Evolutionary conservation across 208 protist species (phyloP), one percentile per base, ranked within the genome.

Genomic region (Leishmania mexicana): DNA sequence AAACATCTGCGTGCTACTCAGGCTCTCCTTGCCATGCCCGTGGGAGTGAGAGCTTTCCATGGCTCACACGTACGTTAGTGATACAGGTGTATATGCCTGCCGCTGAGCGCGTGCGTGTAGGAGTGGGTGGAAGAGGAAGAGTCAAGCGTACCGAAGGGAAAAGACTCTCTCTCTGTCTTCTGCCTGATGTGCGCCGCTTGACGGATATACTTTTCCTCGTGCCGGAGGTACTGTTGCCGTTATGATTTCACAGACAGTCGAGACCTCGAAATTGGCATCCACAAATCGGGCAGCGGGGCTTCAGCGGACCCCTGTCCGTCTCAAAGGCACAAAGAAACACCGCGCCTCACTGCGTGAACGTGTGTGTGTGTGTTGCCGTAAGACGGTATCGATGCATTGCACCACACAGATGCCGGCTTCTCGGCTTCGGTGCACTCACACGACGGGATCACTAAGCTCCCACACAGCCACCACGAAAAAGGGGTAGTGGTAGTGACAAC

Each of bases 1-100:
- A 2, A 84, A 35, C 68, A 78, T 74, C 73, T 92, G 73, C 51
- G 72, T 76, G 45, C 75, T n/a, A 42, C 75, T 81, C 47, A 93
- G 81, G n/a, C 1, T 51, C 62, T 70, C 79, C 78, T 77, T 64
- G n/a, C 38, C 76, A 54, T 53, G 62, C 13, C n/a, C 62, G 28
- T 49, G 0, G 42, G 76, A 53, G 51, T 54, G 19, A 49, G 62
- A 51, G 62, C 42, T n/a, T 24, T 64, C 42, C 60, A 71, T 80
- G 24, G 57, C 60, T 81, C 19, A 83, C 42, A 49, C 85, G 53
- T 19, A 24, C 57, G 40, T 35, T n/a, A 28, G 24, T 8, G 21
- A 49, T 73, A 38, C 7, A 53, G 7, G 24, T 73, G 68, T 73
- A 47, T 28, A 42, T 7, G 40, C 40, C 17, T 40, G 62, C 28